phyloP scores from a whole-genome alignment of 139 green algal species.

The Tetraselmis striata region DNA sequence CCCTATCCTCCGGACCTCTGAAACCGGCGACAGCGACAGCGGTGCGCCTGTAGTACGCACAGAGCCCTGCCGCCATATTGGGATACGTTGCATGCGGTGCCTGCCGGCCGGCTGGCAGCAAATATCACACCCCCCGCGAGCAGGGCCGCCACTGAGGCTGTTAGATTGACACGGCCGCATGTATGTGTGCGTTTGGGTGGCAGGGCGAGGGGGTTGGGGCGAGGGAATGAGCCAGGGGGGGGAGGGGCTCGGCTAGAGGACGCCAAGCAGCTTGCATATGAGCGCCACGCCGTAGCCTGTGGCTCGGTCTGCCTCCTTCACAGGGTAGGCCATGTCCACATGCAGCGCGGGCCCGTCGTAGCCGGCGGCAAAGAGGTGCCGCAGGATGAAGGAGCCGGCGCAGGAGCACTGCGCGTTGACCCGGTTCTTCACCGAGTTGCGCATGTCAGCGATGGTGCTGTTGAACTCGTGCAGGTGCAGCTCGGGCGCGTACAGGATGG shows the following conservation, averaged over 20 bases:
- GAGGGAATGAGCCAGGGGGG: not conserved
- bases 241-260: not conserved
- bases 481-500: slow-evolving; percentile 21
- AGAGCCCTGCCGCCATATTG: no score
- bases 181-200: no score
- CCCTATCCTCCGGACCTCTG: no score
- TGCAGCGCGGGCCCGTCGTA: slow-evolving; percentile 10
- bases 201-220: no score
- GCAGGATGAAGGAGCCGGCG: slow-evolving; percentile 15
- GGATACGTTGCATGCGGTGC: no score
- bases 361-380: slow-evolving; percentile 10
- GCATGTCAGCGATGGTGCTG: slow-evolving; percentile 28
- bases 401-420: slow-evolving; percentile 21
- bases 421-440: slow-evolving; percentile 24
- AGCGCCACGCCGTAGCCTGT: slow-evolving; percentile 21
- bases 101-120: no score
- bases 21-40: no score
- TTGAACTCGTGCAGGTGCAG: slow-evolving; percentile 16
- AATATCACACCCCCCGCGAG: no score
- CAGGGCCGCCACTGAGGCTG: no score
- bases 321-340: slow-evolving; percentile 19
- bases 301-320: not conserved
- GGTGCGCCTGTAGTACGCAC: no score
- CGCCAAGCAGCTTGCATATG: not conserved
- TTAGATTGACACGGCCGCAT: no score